phyloP scores from a whole-genome alignment of 306 rosid species.

The Prunus kanzakura region DNA sequence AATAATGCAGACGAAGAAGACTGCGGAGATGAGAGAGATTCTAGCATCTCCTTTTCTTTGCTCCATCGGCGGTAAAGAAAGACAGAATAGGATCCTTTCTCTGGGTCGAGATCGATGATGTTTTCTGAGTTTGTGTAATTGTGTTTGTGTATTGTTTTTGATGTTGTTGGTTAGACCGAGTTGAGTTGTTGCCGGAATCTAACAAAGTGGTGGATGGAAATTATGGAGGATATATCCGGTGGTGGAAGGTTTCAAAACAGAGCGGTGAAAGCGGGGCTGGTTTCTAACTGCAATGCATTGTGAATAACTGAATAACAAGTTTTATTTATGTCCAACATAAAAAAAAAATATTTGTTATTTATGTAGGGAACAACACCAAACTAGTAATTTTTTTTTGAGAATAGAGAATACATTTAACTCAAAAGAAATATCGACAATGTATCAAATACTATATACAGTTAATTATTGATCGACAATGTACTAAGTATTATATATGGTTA shows the following conservation, averaged over 20 bases:
- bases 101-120: conserved; percentile 10
- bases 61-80: conserved; percentile 48
- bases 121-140: background rate
- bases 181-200: conserved; percentile 6
- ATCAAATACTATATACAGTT: too few species aligned
- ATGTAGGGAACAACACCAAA: too few species aligned
- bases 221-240: conserved; percentile 1
- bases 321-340: background rate
- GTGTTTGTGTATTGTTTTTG: background rate
- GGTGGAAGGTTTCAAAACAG: conserved; percentile 24
- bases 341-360: too few species aligned
- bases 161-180: background rate
- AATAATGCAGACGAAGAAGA: conserved; percentile 54
- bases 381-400: too few species aligned
- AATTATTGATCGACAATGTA: background rate
- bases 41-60: conserved; percentile 59
- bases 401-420: background rate
- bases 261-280: conserved; percentile 41
- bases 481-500: background rate
- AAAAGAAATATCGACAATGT: background rate
- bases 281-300: conserved; percentile 15
- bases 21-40: conserved; percentile 39
- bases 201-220: conserved; percentile 21
- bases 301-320: background rate
- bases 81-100: conserved; percentile 25